Conservation (phyloP, 306 rosid species). For the Vigna hirtella region DNA sequence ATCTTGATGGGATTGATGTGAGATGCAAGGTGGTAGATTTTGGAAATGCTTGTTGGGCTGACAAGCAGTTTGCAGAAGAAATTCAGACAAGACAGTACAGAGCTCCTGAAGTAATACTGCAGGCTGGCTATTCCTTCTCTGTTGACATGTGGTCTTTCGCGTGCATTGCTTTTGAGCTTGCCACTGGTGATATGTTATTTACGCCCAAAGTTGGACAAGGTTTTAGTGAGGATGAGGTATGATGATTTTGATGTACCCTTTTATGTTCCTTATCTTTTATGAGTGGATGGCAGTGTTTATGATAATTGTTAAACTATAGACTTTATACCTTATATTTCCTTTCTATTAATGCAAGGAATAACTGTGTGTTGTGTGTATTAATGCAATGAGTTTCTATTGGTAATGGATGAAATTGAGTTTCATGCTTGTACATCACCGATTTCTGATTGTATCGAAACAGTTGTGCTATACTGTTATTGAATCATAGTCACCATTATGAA, state of each 20-base stretch:
- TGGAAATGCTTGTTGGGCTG: slow-evolving; percentile 94
- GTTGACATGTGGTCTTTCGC: slow-evolving; percentile 99
- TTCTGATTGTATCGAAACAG: slow-evolving; percentile 12
- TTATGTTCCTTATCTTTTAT: slow-evolving; percentile 20
- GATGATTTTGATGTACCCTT: slow-evolving; percentile 33
- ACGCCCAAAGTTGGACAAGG: slow-evolving; percentile 86
- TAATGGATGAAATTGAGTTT: slow-evolving; percentile 15
- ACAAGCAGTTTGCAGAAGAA: slow-evolving; percentile 74
- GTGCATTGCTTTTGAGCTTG: slow-evolving; percentile 91
- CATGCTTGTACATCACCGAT: slow-evolving; percentile 4
- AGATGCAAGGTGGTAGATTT: slow-evolving; percentile 97
- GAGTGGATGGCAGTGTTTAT: slow-evolving; percentile 13
- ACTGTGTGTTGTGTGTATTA: no score
- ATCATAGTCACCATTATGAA: background rate
- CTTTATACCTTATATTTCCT: slow-evolving; percentile 11
- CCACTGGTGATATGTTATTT: slow-evolving; percentile 97
- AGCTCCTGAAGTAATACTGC: slow-evolving; percentile 95
- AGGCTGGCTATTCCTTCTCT: slow-evolving; percentile 81
- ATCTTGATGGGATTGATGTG: slow-evolving; percentile 76
- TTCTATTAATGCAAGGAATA: background rate
- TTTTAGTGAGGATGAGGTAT: slow-evolving; percentile 96
- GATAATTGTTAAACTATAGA: slow-evolving; percentile 12
- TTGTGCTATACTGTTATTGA: background rate
- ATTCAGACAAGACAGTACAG: slow-evolving; percentile 97
- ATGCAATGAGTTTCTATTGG: background rate